These are phyloP conservation scores for Holtermanniella nyarrowii DNA, from an alignment of 768 basidiomycete species.

Conservation along the genomic window DNA sequence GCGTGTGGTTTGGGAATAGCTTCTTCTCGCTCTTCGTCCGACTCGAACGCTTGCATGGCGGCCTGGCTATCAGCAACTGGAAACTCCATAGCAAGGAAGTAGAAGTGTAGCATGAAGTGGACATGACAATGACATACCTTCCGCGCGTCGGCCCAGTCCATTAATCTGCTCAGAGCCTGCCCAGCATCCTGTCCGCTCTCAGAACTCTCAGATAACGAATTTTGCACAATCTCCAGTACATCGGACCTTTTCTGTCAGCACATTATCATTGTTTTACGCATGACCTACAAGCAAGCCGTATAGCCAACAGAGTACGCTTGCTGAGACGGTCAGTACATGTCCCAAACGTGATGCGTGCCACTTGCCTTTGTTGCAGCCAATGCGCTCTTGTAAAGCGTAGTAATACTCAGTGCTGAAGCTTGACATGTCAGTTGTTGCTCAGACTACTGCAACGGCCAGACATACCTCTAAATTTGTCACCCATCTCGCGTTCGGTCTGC, in stretches of 20 bases:
- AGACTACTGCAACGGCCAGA: not conserved
- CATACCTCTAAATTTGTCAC: constrained; percentile 34
- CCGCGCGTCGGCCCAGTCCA: constrained; percentile 36
- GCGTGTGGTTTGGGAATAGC: not conserved
- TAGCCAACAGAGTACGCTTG: not conserved
- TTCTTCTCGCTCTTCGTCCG: constrained; percentile 24
- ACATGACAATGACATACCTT: constrained; percentile 14
- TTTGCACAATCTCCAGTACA: constrained; percentile 28
- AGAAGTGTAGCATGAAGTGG: not conserved
- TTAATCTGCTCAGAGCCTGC: constrained; percentile 22
- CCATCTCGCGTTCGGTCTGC: constrained; percentile 35
- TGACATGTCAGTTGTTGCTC: not conserved
- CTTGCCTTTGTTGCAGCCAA: constrained; percentile 30
- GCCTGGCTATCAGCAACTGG: constrained; percentile 11
- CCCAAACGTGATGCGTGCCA: constrained; percentile 1
- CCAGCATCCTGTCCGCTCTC: constrained; percentile 19
- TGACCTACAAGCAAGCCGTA: not conserved
- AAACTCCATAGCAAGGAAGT: not conserved
- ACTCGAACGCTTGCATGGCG: constrained; percentile 33
- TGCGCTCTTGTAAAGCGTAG: constrained; percentile 30
- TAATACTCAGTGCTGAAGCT: constrained; percentile 34
- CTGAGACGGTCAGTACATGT: not conserved
- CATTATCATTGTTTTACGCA: too few relatives aligned
- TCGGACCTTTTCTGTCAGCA: too few relatives aligned
- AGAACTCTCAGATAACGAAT: constrained; percentile 14